Percentiles rank a stretch among this genome's conserved stretches.
These are phyloP conservation scores for Sporothrix schenckii DNA, from an alignment of 2,329 filamentous ascomycete species.

Conservation along the genomic window DNA sequence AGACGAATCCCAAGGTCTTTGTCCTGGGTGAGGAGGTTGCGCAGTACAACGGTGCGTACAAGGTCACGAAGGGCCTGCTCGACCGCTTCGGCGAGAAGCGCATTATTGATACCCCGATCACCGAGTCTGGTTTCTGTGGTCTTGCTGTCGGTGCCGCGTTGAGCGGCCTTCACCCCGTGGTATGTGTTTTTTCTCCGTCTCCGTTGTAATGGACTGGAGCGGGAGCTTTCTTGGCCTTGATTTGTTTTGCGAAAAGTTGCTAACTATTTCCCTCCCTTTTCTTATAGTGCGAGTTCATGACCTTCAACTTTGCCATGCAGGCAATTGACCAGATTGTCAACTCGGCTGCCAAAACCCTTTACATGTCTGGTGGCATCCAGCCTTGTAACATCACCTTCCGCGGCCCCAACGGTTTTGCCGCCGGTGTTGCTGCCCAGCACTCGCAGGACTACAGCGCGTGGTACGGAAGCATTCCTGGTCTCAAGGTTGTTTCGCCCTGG, in stretches of 20 bases:
- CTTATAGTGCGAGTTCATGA: constrained; percentile 96
- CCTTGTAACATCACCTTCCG: constrained; percentile 99
- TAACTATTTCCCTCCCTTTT: constrained; percentile 5
- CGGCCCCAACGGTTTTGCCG: constrained; percentile 95
- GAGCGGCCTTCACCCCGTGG: constrained; percentile 89
- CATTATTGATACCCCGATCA: constrained; percentile 98
- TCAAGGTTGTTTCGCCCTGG: constrained; percentile 97
- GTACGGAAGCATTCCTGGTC: constrained; percentile 96
- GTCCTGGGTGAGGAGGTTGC: constrained; percentile 97
- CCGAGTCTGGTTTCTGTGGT: constrained; percentile 92
- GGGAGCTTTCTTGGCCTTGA: neutral
- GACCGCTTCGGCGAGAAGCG: constrained; percentile 97
- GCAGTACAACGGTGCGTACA: constrained; percentile 99
- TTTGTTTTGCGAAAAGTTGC: neutral
- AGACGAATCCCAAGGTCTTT: constrained; percentile 92
- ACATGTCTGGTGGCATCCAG: constrained; percentile 99
- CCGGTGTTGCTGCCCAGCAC: constrained; percentile 96
- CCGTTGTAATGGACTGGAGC: neutral
- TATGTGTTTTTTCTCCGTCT: constrained; percentile 54
- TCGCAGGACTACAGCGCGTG: constrained; percentile 98
- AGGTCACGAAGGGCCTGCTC: constrained; percentile 96
- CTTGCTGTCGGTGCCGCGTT: constrained; percentile 93
- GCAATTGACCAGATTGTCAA: constrained; percentile 99
- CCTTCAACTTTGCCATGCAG: constrained; percentile 99
- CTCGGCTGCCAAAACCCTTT: constrained; percentile 97